Percentiles rank a stretch among this genome's conserved stretches.
Conservation (phyloP, 2,329 filamentous ascomycete species). For the Xylogone sp. region DNA sequence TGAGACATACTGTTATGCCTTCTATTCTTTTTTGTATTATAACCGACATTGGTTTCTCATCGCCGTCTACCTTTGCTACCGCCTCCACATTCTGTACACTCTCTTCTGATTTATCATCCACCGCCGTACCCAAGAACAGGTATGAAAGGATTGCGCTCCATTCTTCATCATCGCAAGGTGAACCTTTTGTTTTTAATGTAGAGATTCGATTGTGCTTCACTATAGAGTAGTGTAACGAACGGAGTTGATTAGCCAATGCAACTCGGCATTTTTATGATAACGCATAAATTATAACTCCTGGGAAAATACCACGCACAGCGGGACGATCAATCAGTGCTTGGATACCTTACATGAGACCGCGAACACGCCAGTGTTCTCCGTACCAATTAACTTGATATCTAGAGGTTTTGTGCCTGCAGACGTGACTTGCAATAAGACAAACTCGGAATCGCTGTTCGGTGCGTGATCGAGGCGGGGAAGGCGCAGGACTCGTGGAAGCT, state of each 20-base stretch:
- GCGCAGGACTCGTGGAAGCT: slow-evolving; percentile 41
- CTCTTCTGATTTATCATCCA: slow-evolving; percentile 39
- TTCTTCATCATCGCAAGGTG: slow-evolving; percentile 55
- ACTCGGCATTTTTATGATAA: slow-evolving; percentile 14
- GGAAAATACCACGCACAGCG: slow-evolving; percentile 11
- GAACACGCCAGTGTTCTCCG: slow-evolving; percentile 42
- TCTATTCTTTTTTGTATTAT: slow-evolving; percentile 62
- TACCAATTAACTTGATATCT: slow-evolving; percentile 64
- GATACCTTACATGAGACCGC: slow-evolving; percentile 21
- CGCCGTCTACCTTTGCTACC: slow-evolving; percentile 50
- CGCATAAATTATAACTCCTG: slow-evolving; percentile 22
- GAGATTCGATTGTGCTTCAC: slow-evolving; percentile 54
- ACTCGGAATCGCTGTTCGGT: slow-evolving; percentile 38
- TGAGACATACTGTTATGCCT: slow-evolving; percentile 59
- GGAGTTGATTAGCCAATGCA: slow-evolving; percentile 16
- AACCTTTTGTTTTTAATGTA: slow-evolving; percentile 49
- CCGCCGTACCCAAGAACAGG: slow-evolving; percentile 45
- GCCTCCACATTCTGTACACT: slow-evolving; percentile 60
- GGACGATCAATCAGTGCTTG: slow-evolving; percentile 15
- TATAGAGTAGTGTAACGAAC: slow-evolving; percentile 21
- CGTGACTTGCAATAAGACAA: slow-evolving; percentile 58
- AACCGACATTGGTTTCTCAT: slow-evolving; percentile 50
- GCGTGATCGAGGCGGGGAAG: slow-evolving; percentile 55
- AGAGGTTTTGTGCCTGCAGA: slow-evolving; percentile 49
- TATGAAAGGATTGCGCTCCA: slow-evolving; percentile 61